phyloP scores from a whole-genome alignment of 768 basidiomycete species.

The Candolleomyces efflorescens region DNA sequence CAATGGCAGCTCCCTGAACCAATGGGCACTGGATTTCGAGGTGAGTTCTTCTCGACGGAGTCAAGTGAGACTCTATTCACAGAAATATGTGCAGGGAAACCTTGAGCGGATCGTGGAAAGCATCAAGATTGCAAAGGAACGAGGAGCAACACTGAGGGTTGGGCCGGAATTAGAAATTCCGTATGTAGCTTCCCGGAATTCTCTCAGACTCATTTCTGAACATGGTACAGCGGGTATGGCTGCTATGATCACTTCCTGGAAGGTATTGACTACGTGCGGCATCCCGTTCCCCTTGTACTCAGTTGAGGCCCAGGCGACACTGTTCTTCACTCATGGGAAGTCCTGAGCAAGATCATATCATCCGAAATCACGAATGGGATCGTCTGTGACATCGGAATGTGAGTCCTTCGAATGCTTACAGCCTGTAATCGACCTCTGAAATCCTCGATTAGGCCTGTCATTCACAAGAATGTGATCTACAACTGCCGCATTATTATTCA shows the following conservation, averaged over 20 bases:
- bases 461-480: slow-evolving; percentile 97
- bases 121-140: slow-evolving; percentile 81
- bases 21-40: slow-evolving; percentile 96
- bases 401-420: slow-evolving; percentile 19
- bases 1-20: slow-evolving; percentile 76
- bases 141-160: slow-evolving; percentile 87
- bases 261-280: slow-evolving; percentile 40
- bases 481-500: slow-evolving; percentile 93
- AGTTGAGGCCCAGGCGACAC: slow-evolving; percentile 71
- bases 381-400: slow-evolving; percentile 97
- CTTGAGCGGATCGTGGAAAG: slow-evolving; percentile 86
- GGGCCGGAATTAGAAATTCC: slow-evolving; percentile 97
- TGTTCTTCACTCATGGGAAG: slow-evolving; percentile 95
- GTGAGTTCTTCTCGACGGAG: slow-evolving; percentile 31
- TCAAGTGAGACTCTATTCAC: not conserved
- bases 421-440: not conserved
- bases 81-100: slow-evolving; percentile 63
- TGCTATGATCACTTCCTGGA: slow-evolving; percentile 98
- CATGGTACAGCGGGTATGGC: slow-evolving; percentile 75
- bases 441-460: slow-evolving; percentile 70
- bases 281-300: not conserved
- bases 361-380: slow-evolving; percentile 81
- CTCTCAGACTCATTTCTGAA: not conserved
- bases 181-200: slow-evolving; percentile 31
- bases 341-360: slow-evolving; percentile 84